These are phyloP conservation scores for Talaromyces wortmannii DNA, from an alignment of 495 filamentous ascomycete genomes.

Conservation along the genomic window DNA sequence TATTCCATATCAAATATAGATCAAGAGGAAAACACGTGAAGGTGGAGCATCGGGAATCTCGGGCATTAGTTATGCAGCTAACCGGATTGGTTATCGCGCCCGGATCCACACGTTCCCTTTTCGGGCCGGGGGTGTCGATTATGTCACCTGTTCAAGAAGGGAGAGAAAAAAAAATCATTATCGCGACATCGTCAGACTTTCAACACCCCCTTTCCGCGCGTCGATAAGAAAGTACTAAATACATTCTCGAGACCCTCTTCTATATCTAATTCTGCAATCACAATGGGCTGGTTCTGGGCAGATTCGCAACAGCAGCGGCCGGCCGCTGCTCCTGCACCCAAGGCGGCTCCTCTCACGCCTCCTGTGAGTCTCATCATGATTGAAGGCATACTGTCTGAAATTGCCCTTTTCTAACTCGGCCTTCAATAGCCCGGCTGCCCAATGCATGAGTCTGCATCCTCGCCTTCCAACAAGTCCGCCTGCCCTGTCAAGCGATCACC, in stretches of 20 bases:
- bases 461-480: conserved; percentile 32
- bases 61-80: too few species aligned
- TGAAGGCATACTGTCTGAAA: background rate
- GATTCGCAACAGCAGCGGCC: conserved; percentile 47
- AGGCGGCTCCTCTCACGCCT: conserved; percentile 35
- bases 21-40: too few species aligned
- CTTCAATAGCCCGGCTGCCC: conserved; percentile 72
- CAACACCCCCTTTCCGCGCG: background rate
- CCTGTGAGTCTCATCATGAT: conserved; percentile 53
- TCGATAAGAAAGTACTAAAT: background rate
- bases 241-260: background rate
- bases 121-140: background rate
- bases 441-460: conserved; percentile 65
- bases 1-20: too few species aligned
- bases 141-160: background rate
- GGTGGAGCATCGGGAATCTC: too few species aligned
- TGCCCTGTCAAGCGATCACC: conserved; percentile 43
- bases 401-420: conserved; percentile 17
- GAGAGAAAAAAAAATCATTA: background rate
- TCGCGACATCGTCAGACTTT: too few species aligned
- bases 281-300: conserved; percentile 99
- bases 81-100: too few species aligned
- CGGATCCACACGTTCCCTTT: background rate
- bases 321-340: conserved; percentile 31
- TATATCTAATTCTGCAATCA: conserved; percentile 1